These are phyloP conservation scores for Scheffersomyces parashehatae DNA, from an alignment of 1,139 yeast genomes.

Conservation along the genomic window DNA sequence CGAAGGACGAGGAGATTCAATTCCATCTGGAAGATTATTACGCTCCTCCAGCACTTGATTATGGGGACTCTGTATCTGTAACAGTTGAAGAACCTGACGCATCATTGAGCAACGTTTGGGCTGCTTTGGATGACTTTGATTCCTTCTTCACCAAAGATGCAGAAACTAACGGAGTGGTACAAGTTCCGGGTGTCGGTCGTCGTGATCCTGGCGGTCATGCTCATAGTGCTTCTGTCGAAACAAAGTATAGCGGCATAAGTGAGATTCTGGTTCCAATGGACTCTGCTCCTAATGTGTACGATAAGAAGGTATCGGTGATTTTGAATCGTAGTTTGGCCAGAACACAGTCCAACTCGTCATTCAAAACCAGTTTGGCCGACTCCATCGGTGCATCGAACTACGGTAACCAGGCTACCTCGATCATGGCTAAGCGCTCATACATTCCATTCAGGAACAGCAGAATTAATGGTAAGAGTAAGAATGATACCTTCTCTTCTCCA, in stretches of 20 bases:
- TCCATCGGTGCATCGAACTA: slow-evolving; percentile 41
- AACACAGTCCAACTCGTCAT: slow-evolving; percentile 74
- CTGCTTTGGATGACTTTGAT: slow-evolving; percentile 92
- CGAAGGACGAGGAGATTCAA: slow-evolving; percentile 48
- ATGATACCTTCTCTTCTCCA: slow-evolving; percentile 25
- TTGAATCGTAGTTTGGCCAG: slow-evolving; percentile 74
- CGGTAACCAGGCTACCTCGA: slow-evolving; percentile 14
- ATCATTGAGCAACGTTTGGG: slow-evolving; percentile 91
- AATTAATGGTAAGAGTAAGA: slow-evolving; percentile 15
- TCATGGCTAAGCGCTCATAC: slow-evolving; percentile 35
- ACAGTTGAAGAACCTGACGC: slow-evolving; percentile 66
- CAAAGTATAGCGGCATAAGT: slow-evolving; percentile 33
- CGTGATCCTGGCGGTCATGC: slow-evolving; percentile 26
- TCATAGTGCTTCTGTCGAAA: slow-evolving; percentile 54
- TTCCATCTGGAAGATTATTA: slow-evolving; percentile 72
- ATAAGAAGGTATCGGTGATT: slow-evolving; percentile 74
- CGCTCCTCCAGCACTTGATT: slow-evolving; percentile 35
- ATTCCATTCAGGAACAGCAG: slow-evolving; percentile 46
- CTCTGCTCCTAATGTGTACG: slow-evolving; percentile 77
- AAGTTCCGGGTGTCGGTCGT: slow-evolving; percentile 7
- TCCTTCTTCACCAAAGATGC: slow-evolving; percentile 82
- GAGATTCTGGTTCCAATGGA: slow-evolving; percentile 55
- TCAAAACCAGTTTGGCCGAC: slow-evolving; percentile 72
- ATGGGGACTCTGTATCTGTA: slow-evolving; percentile 36
- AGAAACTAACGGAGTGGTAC: slow-evolving; percentile 20